Evolutionary conservation across 2,329 filamentous ascomycete genomes (phyloP).

Genomic region (Sordariomycetes sp.): DNA sequence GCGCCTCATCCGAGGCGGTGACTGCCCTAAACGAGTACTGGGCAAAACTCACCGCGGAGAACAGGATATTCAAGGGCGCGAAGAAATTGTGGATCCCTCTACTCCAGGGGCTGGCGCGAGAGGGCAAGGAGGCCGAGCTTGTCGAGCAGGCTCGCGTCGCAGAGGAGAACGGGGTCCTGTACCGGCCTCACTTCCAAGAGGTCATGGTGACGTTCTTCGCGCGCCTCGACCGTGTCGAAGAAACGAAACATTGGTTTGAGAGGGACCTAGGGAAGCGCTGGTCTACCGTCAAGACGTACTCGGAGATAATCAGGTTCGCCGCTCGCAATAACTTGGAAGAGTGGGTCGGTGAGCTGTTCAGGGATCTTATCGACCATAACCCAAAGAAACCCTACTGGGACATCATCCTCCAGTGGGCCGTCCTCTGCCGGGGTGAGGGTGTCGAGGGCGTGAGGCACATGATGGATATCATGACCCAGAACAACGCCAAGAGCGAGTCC

Average conservation of each 20-base stretch:
- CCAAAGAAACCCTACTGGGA: conserved; percentile 52
- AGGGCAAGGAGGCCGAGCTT: conserved; percentile 45
- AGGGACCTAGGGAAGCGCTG: conserved; percentile 29
- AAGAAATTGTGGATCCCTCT: conserved; percentile 33
- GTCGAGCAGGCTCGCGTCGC: conserved; percentile 39
- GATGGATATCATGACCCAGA: conserved; percentile 50
- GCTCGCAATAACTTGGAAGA: conserved; percentile 42
- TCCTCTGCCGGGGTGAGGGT: conserved; percentile 53
- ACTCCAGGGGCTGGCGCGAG: conserved; percentile 46
- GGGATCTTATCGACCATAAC: conserved; percentile 29
- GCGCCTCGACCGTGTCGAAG: conserved; percentile 37
- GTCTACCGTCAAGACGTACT: conserved; percentile 32
- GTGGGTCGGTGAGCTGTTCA: conserved; percentile 50
- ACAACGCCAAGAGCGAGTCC: conserved; percentile 28
- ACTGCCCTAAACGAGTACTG: conserved; percentile 6
- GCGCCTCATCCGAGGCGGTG: conserved; percentile 37
- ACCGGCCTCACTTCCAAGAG: conserved; percentile 30
- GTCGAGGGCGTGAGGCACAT: conserved; percentile 62
- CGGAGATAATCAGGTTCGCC: conserved; percentile 46
- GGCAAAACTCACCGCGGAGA: conserved; percentile 5
- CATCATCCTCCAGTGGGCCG: conserved; percentile 61
- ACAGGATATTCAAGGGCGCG: conserved; percentile 7
- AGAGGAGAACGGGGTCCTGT: conserved; percentile 28
- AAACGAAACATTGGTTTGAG: conserved; percentile 55
- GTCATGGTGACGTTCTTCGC: conserved; percentile 52